Evolutionary conservation across 768 basidiomycete species (phyloP), one percentile per base, ranked within the genome.

Genomic region (Mycena amicta): DNA sequence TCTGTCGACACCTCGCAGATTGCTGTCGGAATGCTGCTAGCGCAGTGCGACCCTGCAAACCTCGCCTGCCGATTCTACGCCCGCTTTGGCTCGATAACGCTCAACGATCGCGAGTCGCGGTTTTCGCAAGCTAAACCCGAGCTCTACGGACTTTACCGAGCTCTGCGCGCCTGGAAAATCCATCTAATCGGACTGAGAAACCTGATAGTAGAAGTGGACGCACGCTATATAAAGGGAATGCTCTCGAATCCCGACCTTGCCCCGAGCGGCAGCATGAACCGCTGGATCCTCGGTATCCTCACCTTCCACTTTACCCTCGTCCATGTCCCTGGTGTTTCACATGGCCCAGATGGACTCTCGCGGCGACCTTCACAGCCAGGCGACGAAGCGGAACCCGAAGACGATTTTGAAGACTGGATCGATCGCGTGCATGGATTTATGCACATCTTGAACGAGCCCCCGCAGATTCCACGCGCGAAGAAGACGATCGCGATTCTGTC

Each of bases 221-320:
- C 75, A 0, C 60, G 66, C 18, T 78, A 73, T 53, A 70, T 79
- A 31, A 63, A 67, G 23, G 77, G 73, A 3, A 78, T 74, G 73
- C 55, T 71, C 15, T 62, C 55, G 18, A 71, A 67, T 18, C 73
- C 60, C 2, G 65, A 67, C 51, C 37, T 59, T 27, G 66, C 57
- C 37, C 70, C 67, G 2, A 71, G 58, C 39, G 58, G 62, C 0
- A 41, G 57, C 2, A 66, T 73, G 4, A 71, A 73, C 23, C 22
- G 64, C 1, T 71, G 65, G 72, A 67, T 70, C 22, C 60, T 60
- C 1, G 57, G 47, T 13, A 73, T 74, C 16, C 61, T 67, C 2
- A 62, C 60, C 8, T 37, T 37, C 33, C 33, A 37, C 8, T 37
- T 37, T 37, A 37, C 33, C 18, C 33, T 37, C 33, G 25, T 57